Evolutionary conservation across 805 yeast genomes (phyloP).

Genomic region (Blastobotrys peoriensis): DNA sequence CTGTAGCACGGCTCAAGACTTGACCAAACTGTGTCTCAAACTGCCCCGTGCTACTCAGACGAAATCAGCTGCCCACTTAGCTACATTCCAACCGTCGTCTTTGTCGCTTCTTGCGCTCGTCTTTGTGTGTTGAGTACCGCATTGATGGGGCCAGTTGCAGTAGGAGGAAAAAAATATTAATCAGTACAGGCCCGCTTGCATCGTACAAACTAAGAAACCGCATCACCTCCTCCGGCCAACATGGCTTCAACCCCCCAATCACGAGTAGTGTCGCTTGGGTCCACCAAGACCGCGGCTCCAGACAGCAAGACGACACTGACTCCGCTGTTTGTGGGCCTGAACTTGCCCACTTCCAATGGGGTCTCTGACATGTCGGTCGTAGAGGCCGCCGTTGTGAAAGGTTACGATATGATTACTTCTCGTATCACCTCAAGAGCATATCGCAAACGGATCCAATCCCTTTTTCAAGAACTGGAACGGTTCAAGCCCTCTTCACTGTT

Average conservation of each 20-base stretch:
- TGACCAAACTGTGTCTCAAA: too few relatives aligned
- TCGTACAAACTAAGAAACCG: too few relatives aligned
- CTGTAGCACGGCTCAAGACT: too few relatives aligned
- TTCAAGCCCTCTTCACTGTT: conserved; percentile 5
- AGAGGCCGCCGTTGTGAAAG: conserved; percentile 31
- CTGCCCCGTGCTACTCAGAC: too few relatives aligned
- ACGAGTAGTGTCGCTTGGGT: background rate
- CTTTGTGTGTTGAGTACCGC: too few relatives aligned
- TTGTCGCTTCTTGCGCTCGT: too few relatives aligned
- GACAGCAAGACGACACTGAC: background rate
- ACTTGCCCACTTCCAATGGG: conserved; percentile 29
- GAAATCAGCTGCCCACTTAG: too few relatives aligned
- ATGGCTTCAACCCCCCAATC: background rate
- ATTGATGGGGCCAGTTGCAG: too few relatives aligned
- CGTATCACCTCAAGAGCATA: conserved; percentile 47
- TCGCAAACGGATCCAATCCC: conserved; percentile 24
- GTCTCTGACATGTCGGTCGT: conserved; percentile 24
- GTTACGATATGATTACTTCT: conserved; percentile 48
- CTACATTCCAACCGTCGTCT: too few relatives aligned
- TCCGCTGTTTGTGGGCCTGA: conserved; percentile 29
- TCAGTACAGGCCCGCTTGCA: too few relatives aligned
- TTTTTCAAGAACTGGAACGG: conserved; percentile 16
- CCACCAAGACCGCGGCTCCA: background rate
- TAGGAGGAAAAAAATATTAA: too few relatives aligned
- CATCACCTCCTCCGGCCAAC: too few relatives aligned